These are phyloP conservation scores for Apophysomyces sp. DNA, from an alignment of 371 early-diverging fungal species.

Conservation along the genomic window DNA sequence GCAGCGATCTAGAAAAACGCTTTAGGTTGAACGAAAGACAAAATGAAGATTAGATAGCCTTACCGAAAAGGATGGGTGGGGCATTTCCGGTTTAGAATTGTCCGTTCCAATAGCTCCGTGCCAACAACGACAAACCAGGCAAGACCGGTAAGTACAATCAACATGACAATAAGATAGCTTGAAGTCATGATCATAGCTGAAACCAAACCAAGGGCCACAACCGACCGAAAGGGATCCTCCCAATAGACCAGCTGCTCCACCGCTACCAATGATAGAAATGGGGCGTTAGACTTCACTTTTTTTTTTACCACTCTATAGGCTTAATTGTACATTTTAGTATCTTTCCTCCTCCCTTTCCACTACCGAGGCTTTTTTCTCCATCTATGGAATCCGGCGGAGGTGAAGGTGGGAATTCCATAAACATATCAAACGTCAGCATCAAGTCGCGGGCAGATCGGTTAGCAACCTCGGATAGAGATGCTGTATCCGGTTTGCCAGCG, in stretches of 20 bases:
- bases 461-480: background rate
- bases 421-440: background rate
- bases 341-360: background rate
- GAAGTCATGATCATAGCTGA: background rate
- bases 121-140: background rate
- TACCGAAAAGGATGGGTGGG: background rate
- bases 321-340: background rate
- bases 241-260: background rate
- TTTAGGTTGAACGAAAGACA: background rate
- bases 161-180: background rate
- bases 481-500: background rate
- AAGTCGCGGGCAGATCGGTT: background rate
- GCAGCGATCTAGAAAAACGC: background rate
- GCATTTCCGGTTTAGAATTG: background rate
- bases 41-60: no score
- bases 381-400: background rate
- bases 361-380: no score
- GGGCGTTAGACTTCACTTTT: no score
- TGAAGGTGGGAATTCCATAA: background rate
- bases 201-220: background rate
- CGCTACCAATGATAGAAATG: background rate
- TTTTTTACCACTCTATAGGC: background rate
- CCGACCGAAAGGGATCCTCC: background rate
- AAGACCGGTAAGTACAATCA: background rate
- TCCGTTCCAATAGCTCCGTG: background rate